Evolutionary conservation across 139 green algal species (phyloP).

Genomic region (Protoeuglena noctilucae): DNA sequence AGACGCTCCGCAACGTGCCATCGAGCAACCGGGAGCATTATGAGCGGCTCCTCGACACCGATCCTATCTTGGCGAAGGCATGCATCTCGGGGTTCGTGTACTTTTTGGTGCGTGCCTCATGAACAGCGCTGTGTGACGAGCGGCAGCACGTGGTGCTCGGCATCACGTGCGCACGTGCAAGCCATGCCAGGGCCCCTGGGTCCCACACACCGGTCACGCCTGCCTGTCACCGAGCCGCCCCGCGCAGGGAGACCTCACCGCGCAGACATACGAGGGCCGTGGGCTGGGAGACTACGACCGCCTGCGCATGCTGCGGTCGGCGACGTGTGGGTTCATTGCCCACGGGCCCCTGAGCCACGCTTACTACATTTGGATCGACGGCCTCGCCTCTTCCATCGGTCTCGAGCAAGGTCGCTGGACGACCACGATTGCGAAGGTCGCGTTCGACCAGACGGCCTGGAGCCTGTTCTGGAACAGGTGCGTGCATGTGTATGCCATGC

Average conservation of each 20-base stretch:
- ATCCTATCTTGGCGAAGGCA: neutral
- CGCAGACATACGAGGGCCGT: conserved; percentile 22
- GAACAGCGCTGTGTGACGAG: too few relatives aligned
- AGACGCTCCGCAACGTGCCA: neutral
- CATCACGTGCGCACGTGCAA: too few relatives aligned
- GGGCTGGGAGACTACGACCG: conserved; percentile 11
- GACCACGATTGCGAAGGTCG: conserved; percentile 20
- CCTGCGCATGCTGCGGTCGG: conserved; percentile 12
- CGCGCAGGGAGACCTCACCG: conserved; percentile 20
- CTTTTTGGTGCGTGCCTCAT: too few relatives aligned
- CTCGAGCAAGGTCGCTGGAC: too few relatives aligned
- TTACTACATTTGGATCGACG: conserved; percentile 19
- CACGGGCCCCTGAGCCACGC: conserved; percentile 21
- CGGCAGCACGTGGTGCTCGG: too few relatives aligned
- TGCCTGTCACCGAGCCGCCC: too few relatives aligned
- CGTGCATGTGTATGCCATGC: too few relatives aligned
- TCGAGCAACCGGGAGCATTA: neutral
- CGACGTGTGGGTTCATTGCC: conserved; percentile 14
- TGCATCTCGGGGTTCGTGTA: neutral
- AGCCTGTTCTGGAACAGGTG: neutral
- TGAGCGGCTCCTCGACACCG: neutral
- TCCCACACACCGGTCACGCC: too few relatives aligned
- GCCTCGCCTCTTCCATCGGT: too few relatives aligned
- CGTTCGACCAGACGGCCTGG: conserved; percentile 25
- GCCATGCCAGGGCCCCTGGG: too few relatives aligned